phyloP scores from a whole-genome alignment of 495 filamentous ascomycete species.

The Tuber calosporum region DNA sequence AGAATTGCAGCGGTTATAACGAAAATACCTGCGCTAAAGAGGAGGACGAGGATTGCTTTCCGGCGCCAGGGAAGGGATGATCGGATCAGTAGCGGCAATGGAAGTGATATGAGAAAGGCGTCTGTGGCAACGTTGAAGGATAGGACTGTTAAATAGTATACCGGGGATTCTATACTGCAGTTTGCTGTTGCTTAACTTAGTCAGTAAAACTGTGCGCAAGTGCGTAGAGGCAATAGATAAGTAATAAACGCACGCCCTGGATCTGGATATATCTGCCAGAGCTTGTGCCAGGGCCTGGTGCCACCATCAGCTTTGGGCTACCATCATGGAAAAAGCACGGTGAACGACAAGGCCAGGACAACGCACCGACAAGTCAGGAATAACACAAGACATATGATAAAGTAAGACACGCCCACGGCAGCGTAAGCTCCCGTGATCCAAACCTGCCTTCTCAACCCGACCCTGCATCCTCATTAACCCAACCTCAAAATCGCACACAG shows the following conservation, averaged over 20 bases:
- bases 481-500: background rate
- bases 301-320: slow-evolving; percentile 46
- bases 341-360: too few relatives aligned
- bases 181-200: slow-evolving; percentile 32
- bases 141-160: slow-evolving; percentile 30
- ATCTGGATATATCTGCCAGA: slow-evolving; percentile 55
- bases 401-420: slow-evolving; percentile 48
- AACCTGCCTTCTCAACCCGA: slow-evolving; percentile 46
- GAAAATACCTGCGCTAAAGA: slow-evolving; percentile 56
- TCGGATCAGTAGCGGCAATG: slow-evolving; percentile 50
- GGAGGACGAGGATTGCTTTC: slow-evolving; percentile 51
- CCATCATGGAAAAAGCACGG: background rate
- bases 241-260: slow-evolving; percentile 49
- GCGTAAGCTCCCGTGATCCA: slow-evolving; percentile 48
- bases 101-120: slow-evolving; percentile 10
- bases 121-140: slow-evolving; percentile 12
- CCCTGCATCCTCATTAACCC: slow-evolving; percentile 37
- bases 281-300: slow-evolving; percentile 49
- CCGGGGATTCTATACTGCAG: slow-evolving; percentile 47
- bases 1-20: slow-evolving; percentile 56
- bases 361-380: slow-evolving; percentile 41
- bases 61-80: slow-evolving; percentile 49
- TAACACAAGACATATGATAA: slow-evolving; percentile 47
- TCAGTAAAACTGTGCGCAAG: slow-evolving; percentile 3
- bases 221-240: background rate